A percentile compares a stretch with the other conserved stretches of the same genome.
phyloP scores from a whole-genome alignment of 23 red algal species.

The Gracilaria vermiculophylla region DNA sequence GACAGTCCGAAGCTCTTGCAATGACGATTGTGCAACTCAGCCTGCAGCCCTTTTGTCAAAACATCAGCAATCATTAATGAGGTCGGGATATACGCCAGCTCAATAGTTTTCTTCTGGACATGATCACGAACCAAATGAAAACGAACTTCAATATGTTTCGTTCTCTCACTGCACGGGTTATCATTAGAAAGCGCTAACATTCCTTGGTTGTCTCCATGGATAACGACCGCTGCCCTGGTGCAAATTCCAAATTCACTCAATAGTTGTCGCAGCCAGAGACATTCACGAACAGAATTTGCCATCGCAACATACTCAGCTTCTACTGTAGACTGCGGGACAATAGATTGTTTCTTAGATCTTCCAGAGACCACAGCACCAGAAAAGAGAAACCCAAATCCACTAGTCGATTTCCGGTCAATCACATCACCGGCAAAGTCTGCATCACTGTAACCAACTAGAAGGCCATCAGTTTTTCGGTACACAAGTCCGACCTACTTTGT shows the following conservation, averaged over 20 bases:
- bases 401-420: neutral
- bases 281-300: neutral
- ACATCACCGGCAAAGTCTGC: constrained; percentile 15
- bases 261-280: neutral
- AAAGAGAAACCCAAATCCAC: neutral
- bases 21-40: neutral
- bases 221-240: neutral
- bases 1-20: neutral
- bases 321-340: constrained; percentile 2
- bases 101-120: neutral
- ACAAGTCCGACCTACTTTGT: neutral
- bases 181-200: neutral
- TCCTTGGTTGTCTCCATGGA: neutral
- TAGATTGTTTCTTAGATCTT: neutral
- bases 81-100: neutral
- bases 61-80: neutral
- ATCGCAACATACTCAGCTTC: constrained; percentile 23
- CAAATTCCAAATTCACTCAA: neutral
- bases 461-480: neutral
- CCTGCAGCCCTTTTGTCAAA: neutral
- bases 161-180: neutral
- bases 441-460: neutral
- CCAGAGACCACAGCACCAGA: neutral
- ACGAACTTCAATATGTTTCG: neutral
- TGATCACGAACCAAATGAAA: constrained; percentile 23